These are phyloP conservation scores for Hyphodiscus hymeniophilus DNA, from an alignment of 495 filamentous ascomycete species.

Conservation along the genomic window DNA sequence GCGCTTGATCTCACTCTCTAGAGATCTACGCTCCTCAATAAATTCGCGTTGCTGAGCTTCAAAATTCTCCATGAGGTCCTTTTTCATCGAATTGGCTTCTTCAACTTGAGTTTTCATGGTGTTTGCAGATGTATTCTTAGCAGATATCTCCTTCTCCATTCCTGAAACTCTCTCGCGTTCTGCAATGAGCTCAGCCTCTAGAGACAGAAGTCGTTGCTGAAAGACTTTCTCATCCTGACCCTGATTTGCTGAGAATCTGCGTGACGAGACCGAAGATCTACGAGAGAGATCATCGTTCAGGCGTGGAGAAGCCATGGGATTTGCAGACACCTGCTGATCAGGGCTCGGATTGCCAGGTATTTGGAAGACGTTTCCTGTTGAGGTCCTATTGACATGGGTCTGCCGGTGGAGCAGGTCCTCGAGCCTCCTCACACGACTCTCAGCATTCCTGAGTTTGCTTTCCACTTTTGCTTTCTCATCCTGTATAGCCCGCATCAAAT, in stretches of 20 bases:
- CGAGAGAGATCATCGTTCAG: slow-evolving; percentile 46
- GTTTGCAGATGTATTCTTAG: slow-evolving; percentile 49
- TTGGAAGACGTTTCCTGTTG: slow-evolving; percentile 58
- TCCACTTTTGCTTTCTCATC: slow-evolving; percentile 70
- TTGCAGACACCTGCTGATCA: slow-evolving; percentile 28
- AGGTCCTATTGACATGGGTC: slow-evolving; percentile 61
- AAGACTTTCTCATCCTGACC: slow-evolving; percentile 55
- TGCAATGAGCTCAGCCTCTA: slow-evolving; percentile 68
- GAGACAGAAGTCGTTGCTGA: slow-evolving; percentile 47
- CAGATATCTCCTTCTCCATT: slow-evolving; percentile 54
- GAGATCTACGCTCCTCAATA: slow-evolving; percentile 66
- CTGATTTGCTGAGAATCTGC: slow-evolving; percentile 60
- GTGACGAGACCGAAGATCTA: slow-evolving; percentile 56
- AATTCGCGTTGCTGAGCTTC: slow-evolving; percentile 88
- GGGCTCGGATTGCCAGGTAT: slow-evolving; percentile 16
- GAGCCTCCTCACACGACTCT: slow-evolving; percentile 83
- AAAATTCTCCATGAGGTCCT: slow-evolving; percentile 89
- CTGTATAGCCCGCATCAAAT: slow-evolving; percentile 57
- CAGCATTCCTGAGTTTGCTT: slow-evolving; percentile 74
- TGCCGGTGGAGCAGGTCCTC: slow-evolving; percentile 92
- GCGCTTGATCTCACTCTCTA: slow-evolving; percentile 70
- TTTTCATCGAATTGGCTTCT: slow-evolving; percentile 83
- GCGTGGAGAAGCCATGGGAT: slow-evolving; percentile 31
- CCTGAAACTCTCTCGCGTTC: slow-evolving; percentile 43
- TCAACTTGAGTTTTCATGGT: slow-evolving; percentile 64